phyloP scores from a whole-genome alignment of 129 eudicot genomes.

The Glebionis coronaria region DNA sequence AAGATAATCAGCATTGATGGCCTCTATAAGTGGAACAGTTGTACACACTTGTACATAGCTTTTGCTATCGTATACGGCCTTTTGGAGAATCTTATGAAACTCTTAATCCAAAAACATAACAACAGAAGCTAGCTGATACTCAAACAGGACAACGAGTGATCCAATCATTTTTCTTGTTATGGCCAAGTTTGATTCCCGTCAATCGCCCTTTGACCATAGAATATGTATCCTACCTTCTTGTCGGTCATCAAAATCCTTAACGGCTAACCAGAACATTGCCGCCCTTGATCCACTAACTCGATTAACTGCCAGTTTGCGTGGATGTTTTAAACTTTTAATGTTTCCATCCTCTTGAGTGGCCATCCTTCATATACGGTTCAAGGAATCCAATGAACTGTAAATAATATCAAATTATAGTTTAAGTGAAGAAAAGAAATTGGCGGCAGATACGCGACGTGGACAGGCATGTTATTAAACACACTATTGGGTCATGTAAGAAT shows the following conservation, averaged over 20 bases:
- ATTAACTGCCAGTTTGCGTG: conserved; percentile 7
- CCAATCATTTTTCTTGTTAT: conserved; percentile 22
- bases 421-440: background rate
- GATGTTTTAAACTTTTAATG: conserved; percentile 44
- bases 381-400: conserved; percentile 85
- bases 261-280: conserved; percentile 25
- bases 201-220: conserved; percentile 18
- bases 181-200: background rate
- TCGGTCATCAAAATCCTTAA: background rate
- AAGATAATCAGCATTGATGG: conserved; percentile 19
- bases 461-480: background rate
- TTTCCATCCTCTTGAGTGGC: conserved; percentile 58
- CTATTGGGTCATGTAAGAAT: background rate
- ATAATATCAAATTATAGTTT: background rate
- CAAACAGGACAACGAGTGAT: conserved; percentile 24
- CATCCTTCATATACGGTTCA: conserved; percentile 78
- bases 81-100: conserved; percentile 33
- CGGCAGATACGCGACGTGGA: background rate
- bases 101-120: conserved; percentile 14
- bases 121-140: conserved; percentile 20
- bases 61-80: conserved; percentile 14
- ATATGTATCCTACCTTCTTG: conserved; percentile 10
- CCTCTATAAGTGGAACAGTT: conserved; percentile 5
- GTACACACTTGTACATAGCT: conserved; percentile 9
- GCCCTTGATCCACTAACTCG: conserved; percentile 20